These are phyloP conservation scores for Penicillium samsonianum DNA, from an alignment of 495 filamentous ascomycete genomes.

Conservation along the genomic window DNA sequence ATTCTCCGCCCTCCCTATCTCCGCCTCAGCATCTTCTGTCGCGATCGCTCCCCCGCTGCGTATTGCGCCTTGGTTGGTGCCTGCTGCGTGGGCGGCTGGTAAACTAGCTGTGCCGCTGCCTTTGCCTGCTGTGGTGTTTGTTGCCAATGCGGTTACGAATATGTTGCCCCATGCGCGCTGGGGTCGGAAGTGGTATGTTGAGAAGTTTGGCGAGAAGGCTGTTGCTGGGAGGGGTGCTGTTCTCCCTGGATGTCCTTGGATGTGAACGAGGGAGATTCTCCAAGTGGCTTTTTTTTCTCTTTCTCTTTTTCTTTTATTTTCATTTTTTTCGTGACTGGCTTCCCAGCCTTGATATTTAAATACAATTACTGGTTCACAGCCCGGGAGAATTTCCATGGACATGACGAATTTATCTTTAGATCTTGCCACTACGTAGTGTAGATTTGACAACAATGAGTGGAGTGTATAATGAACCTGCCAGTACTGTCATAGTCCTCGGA, in stretches of 20 bases:
- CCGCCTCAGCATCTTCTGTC: neutral
- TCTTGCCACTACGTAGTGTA: too few relatives aligned
- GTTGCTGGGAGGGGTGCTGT: constrained; percentile 76
- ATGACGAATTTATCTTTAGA: too few relatives aligned
- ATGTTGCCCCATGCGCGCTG: constrained; percentile 89
- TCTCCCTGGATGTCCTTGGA: constrained; percentile 67
- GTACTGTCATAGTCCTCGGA: too few relatives aligned
- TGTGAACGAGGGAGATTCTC: constrained; percentile 23
- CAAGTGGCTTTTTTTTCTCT: too few relatives aligned
- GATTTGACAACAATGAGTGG: too few relatives aligned
- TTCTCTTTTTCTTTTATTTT: neutral
- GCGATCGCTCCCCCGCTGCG: constrained; percentile 24
- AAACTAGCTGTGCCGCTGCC: constrained; percentile 34
- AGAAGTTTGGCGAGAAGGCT: constrained; percentile 79
- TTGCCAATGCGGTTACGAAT: constrained; percentile 81
- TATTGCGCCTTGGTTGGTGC: constrained; percentile 54
- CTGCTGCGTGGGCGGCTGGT: constrained; percentile 51
- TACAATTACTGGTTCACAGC: too few relatives aligned
- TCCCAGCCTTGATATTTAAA: neutral
- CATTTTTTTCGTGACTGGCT: neutral
- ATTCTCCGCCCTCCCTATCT: constrained; percentile 12
- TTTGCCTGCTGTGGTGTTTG: constrained; percentile 73
- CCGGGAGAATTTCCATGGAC: too few relatives aligned
- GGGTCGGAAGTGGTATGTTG: constrained; percentile 83
- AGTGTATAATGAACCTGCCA: too few relatives aligned